Evolutionary conservation across 2,329 filamentous ascomycete species (phyloP).

Genomic region (Colletotrichum australisinense): DNA sequence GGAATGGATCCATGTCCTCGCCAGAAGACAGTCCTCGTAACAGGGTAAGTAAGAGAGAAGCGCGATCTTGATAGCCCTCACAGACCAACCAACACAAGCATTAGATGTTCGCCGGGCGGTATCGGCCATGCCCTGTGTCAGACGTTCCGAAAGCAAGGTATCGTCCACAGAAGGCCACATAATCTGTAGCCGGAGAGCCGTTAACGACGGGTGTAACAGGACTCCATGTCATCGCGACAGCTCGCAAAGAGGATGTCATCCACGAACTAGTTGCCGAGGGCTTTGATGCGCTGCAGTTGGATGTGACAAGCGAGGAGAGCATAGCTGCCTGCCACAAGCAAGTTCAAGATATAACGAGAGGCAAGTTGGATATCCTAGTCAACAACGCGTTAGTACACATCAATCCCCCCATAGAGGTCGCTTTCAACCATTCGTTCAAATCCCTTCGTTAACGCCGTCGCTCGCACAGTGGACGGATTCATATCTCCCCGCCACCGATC

Average conservation of each 20-base stretch:
- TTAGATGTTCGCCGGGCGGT: neutral
- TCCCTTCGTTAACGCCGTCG: neutral
- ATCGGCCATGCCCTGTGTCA: neutral
- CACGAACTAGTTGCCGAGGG: slow-evolving; percentile 55
- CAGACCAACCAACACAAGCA: neutral
- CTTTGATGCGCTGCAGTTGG: slow-evolving; percentile 62
- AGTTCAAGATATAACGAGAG: slow-evolving; percentile 60
- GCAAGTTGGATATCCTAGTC: slow-evolving; percentile 68
- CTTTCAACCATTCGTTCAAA: neutral
- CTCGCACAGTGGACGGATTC: neutral
- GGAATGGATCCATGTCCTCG: neutral
- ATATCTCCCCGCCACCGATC: neutral
- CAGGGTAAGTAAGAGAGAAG: neutral
- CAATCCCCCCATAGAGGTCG: neutral
- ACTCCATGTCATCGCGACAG: slow-evolving; percentile 66
- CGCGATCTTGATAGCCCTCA: neutral
- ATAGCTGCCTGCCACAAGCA: slow-evolving; percentile 59
- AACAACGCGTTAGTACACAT: slow-evolving; percentile 63
- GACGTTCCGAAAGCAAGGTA: neutral
- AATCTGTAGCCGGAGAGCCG: neutral
- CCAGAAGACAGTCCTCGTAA: neutral
- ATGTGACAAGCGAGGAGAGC: slow-evolving; percentile 63
- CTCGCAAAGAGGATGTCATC: slow-evolving; percentile 60
- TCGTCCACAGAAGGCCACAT: neutral
- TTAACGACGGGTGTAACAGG: slow-evolving; percentile 43